phyloP scores from a whole-genome alignment of 176 grass and related monocot genomes.

The Alopecurus myosuroides region DNA sequence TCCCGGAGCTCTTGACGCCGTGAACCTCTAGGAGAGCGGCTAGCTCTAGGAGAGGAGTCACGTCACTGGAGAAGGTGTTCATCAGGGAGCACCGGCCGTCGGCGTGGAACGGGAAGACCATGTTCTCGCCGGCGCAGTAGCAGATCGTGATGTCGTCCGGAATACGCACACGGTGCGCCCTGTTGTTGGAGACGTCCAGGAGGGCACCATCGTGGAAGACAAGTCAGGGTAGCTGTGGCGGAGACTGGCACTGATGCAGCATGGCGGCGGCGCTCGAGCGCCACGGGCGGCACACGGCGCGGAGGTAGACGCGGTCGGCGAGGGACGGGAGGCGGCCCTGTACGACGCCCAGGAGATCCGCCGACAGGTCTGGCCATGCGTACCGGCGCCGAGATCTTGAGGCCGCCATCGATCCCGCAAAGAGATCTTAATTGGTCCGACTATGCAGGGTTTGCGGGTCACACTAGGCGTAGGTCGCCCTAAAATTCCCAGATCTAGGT shows the following conservation, averaged over 20 bases:
- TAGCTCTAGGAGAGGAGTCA: neutral
- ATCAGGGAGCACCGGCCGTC: conserved; percentile 1
- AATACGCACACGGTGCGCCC: neutral
- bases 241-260: neutral
- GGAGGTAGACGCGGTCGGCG: neutral
- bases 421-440: neutral
- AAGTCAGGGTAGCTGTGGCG: neutral
- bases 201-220: neutral
- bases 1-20: neutral
- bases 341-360: neutral
- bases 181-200: neutral
- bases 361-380: neutral
- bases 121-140: neutral
- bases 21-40: neutral
- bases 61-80: neutral
- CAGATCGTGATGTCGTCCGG: neutral
- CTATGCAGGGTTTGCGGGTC: too few relatives aligned
- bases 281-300: neutral
- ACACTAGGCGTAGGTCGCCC: too few relatives aligned
- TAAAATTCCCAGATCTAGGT: too few relatives aligned
- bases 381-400: neutral
- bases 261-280: neutral
- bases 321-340: neutral
- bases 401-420: neutral
- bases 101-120: neutral